Conservation (phyloP, 305 asterid species). For the Solanum hybrid region DNA sequence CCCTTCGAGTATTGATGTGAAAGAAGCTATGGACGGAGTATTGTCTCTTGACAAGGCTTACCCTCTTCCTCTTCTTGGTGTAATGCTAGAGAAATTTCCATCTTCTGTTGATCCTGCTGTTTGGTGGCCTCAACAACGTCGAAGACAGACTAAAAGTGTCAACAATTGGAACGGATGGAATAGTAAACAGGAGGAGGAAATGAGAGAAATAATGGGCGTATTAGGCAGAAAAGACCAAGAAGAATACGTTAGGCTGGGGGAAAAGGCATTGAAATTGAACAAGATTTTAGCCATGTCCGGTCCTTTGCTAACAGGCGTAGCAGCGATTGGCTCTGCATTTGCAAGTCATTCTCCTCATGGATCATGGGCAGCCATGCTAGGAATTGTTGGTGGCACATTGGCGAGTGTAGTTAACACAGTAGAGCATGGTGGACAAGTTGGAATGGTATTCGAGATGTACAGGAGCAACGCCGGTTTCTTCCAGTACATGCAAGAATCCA, state of each 20-base stretch:
- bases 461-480: slow-evolving; percentile 70
- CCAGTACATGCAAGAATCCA: slow-evolving; percentile 42
- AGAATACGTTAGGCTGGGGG: slow-evolving; percentile 33
- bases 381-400: slow-evolving; percentile 47
- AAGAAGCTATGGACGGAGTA: slow-evolving; percentile 20
- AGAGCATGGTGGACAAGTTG: slow-evolving; percentile 70
- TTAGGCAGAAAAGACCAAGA: slow-evolving; percentile 26
- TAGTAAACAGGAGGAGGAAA: slow-evolving; percentile 19
- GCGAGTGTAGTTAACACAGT: slow-evolving; percentile 47
- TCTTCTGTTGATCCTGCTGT: slow-evolving; percentile 23
- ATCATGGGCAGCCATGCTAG: slow-evolving; percentile 34
- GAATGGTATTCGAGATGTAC: slow-evolving; percentile 77
- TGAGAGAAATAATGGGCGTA: slow-evolving; percentile 21
- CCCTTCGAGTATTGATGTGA: slow-evolving; percentile 13
- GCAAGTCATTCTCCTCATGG: slow-evolving; percentile 11
- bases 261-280: slow-evolving; percentile 33
- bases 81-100: slow-evolving; percentile 46
- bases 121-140: slow-evolving; percentile 34
- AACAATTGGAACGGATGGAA: slow-evolving; percentile 20
- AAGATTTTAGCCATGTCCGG: slow-evolving; percentile 26
- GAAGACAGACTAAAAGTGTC: not conserved
- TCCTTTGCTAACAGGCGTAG: slow-evolving; percentile 29
- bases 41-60: slow-evolving; percentile 46
- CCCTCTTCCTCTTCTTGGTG: slow-evolving; percentile 39
- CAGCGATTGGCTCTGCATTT: slow-evolving; percentile 27